Percentiles rank a stretch among this genome's conserved stretches.
These are phyloP conservation scores for Albizia julibrissin DNA, from an alignment of 306 rosid species.

Conservation along the genomic window DNA sequence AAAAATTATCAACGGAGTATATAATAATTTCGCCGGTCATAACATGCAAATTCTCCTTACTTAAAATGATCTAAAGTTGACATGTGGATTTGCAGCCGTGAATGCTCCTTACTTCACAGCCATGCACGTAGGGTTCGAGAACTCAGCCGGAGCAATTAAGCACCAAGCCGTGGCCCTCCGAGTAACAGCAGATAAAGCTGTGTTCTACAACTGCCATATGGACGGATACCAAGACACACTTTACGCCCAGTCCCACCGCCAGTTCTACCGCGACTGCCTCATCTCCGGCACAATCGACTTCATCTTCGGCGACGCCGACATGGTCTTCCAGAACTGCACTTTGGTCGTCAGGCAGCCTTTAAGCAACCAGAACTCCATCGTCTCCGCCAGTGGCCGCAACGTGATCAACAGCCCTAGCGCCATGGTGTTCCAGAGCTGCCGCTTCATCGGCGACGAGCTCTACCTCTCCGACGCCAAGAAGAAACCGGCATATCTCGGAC, in stretches of 20 bases:
- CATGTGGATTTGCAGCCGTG: constrained; percentile 46
- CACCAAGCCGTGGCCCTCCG: constrained; percentile 67
- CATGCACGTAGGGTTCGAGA: constrained; percentile 64
- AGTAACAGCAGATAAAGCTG: constrained; percentile 51
- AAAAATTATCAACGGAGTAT: too few relatives aligned
- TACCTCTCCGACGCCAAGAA: background rate
- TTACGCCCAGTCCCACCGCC: constrained; percentile 47
- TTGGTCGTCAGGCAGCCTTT: constrained; percentile 50
- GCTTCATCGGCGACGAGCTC: constrained; percentile 41
- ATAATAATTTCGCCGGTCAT: too few relatives aligned
- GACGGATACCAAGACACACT: constrained; percentile 64
- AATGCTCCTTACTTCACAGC: constrained; percentile 67
- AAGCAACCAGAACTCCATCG: constrained; percentile 49
- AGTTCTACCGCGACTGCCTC: constrained; percentile 62
- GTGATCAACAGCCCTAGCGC: constrained; percentile 46
- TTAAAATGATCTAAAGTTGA: background rate
- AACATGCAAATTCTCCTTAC: background rate
- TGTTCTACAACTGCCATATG: constrained; percentile 54
- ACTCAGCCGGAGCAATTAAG: constrained; percentile 53
- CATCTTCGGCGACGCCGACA: constrained; percentile 52
- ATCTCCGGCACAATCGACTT: constrained; percentile 57
- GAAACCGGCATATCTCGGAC: constrained; percentile 52
- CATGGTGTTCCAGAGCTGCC: constrained; percentile 59
- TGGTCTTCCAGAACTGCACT: constrained; percentile 69
- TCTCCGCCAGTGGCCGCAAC: constrained; percentile 66